Base-by-base conservation (phyloP, 2,329 filamentous ascomycete species). In the Pseudogymnoascus sp. region DNA sequence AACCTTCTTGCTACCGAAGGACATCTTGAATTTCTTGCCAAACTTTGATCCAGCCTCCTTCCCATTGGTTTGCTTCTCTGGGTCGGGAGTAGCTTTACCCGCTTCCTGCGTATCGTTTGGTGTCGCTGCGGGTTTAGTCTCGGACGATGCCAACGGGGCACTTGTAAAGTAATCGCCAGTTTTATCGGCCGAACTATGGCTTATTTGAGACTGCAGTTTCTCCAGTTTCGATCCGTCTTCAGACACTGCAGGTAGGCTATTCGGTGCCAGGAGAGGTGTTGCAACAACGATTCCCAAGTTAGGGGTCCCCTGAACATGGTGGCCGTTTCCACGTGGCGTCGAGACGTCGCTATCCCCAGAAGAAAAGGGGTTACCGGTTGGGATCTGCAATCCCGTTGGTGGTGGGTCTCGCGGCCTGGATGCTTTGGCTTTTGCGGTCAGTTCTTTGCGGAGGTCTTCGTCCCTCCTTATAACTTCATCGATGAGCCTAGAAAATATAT, bases 401-500 rank as follows among this genome's bases (percentile, higher is more conserved):
- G 59, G 59, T 12, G 25, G 59, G 36, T 40, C 25, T 25, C 59
- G 34, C 59, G 34, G 59, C 18, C 38, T 60, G 16, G 16, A 56
- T 0, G 85, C 82, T 68, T 84, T 83, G 2, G 79, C 72, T 53
- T 84, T 81, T 36, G 85, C 82, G 61, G 91, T 84, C 6, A 96
- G 77, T 53, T 84, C 82, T 49, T 85, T 80, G n/a, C 93, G 85
- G 72, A 89, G 86, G 0, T 77, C 78, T 70, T 90, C 86, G 71
- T 99, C 95, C 61, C 91, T 85, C 67, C 84, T 87, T 68, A 96
- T 89, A 74, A 97, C 91, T 74, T 97, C 93, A 65, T 96, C 90
- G 62, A 99, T 89, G 43, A 97, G 80, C 63, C 89, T 89, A 8
- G 88, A 87, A 77, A 99, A 99, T 0, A 99, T 82, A 75, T 97